These are phyloP conservation scores for Paraphoma chrysanthemicola DNA, from an alignment of 2,329 filamentous ascomycete genomes.

Conservation along the genomic window DNA sequence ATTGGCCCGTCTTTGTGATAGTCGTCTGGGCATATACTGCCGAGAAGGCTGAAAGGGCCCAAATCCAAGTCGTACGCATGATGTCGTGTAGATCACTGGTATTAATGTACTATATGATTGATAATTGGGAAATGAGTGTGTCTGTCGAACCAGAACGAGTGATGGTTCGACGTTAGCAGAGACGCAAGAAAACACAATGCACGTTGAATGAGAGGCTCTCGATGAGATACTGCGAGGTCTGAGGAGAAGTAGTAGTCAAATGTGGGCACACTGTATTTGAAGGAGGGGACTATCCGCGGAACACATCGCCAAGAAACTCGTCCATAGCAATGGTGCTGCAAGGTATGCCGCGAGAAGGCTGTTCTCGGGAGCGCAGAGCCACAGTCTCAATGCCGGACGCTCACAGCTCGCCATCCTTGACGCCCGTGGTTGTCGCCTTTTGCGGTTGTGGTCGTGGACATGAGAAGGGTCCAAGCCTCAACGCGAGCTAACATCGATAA, in stretches of 20 bases:
- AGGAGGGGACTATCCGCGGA: not conserved
- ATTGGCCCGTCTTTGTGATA: not conserved
- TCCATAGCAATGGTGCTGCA: not conserved
- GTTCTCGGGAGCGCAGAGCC: not conserved
- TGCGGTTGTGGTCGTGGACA: not conserved
- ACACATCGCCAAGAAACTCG: not conserved
- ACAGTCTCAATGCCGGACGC: not conserved
- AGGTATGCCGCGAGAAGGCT: not conserved
- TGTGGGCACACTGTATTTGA: not conserved
- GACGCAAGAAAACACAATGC: not conserved
- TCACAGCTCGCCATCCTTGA: not conserved
- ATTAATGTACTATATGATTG: too few relatives aligned
- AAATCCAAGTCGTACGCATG: not conserved
- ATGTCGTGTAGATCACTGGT: not conserved
- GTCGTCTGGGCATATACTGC: not conserved
- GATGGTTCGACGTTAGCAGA: slow-evolving; percentile 1
- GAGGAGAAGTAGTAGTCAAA: not conserved
- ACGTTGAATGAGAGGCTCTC: not conserved
- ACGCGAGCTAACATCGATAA: not conserved
- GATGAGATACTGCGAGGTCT: not conserved
- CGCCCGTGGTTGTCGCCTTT: not conserved
- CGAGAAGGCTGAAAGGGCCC: not conserved
- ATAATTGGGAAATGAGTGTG: not conserved
- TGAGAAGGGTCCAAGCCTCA: not conserved
- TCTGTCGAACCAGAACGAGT: not conserved